Percentiles rank a stretch among this genome's conserved stretches.
phyloP scores from a whole-genome alignment of 306 rosid species.

The Abrus pulchellus region DNA sequence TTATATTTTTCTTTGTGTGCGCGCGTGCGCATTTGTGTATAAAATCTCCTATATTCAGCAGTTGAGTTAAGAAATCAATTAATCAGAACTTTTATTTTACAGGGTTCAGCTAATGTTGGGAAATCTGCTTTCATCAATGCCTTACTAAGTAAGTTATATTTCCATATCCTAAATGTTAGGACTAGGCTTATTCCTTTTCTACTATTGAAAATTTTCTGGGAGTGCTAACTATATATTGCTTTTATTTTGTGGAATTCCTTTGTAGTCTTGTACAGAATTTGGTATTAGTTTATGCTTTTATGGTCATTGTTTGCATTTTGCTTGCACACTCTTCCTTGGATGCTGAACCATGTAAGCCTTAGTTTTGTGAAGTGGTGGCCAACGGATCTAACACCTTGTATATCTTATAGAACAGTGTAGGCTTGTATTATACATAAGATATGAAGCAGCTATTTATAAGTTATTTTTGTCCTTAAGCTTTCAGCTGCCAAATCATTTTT shows the following conservation, averaged over 20 bases:
- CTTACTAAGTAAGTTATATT: conserved; percentile 76
- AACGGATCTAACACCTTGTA: conserved; percentile 9
- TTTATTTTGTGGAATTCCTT: conserved; percentile 11
- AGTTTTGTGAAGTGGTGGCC: conserved; percentile 22
- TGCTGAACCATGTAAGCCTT: conserved; percentile 27
- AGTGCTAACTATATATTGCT: conserved; percentile 15
- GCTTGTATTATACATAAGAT: neutral
- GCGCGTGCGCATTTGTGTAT: neutral
- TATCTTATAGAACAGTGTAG: conserved; percentile 24
- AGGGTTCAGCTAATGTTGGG: conserved; percentile 99
- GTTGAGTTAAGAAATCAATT: conserved; percentile 1
- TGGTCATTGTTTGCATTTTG: conserved; percentile 28
- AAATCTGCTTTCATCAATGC: conserved; percentile 96
- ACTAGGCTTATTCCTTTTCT: conserved; percentile 26
- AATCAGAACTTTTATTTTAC: conserved; percentile 37
- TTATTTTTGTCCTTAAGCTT: conserved; percentile 35
- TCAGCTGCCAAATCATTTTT: conserved; percentile 27
- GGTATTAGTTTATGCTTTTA: conserved; percentile 12
- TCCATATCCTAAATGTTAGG: conserved; percentile 9
- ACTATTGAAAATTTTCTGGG: conserved; percentile 23
- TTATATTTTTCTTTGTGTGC: neutral
- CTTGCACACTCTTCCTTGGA: conserved; percentile 34
- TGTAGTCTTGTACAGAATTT: neutral
- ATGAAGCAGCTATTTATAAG: neutral
- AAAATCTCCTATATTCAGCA: conserved; percentile 5